Percentiles rank a stretch among this genome's conserved stretches.
Evolutionary conservation across 805 yeast genomes (phyloP).

Genomic region (Cyberlindnera americana): DNA sequence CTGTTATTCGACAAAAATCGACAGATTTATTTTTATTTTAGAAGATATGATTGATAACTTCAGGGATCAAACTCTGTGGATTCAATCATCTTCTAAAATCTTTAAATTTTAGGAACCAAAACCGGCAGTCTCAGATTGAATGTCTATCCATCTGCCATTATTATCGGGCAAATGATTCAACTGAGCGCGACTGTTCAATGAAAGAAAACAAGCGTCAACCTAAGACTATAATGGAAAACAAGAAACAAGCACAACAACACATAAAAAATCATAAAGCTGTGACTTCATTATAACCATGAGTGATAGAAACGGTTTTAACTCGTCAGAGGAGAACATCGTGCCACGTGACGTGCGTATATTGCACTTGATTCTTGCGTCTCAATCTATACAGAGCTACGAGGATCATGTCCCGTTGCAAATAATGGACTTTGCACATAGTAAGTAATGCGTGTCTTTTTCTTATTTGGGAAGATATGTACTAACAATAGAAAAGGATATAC

Average conservation of each 20-base stretch:
- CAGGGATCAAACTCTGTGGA: too few relatives aligned
- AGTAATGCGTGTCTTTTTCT: slow-evolving; percentile 17
- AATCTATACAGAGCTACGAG: slow-evolving; percentile 86
- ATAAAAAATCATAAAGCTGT: neutral
- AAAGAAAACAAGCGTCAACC: too few relatives aligned
- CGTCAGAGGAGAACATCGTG: slow-evolving; percentile 30
- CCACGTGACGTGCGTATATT: slow-evolving; percentile 92
- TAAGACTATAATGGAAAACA: too few relatives aligned
- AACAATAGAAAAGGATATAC: slow-evolving; percentile 58
- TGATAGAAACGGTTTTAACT: slow-evolving; percentile 1
- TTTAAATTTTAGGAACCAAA: too few relatives aligned
- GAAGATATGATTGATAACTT: too few relatives aligned
- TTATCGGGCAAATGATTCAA: too few relatives aligned
- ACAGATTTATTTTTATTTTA: too few relatives aligned
- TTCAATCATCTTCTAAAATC: too few relatives aligned
- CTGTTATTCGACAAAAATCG: too few relatives aligned
- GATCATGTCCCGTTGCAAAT: slow-evolving; percentile 94
- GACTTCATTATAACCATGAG: slow-evolving; percentile 2
- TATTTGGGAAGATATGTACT: neutral
- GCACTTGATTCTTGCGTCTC: slow-evolving; percentile 89
- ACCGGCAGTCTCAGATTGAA: too few relatives aligned
- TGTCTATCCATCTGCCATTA: too few relatives aligned
- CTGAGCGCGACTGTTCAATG: too few relatives aligned
- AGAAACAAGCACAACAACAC: neutral
- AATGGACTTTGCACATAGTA: slow-evolving; percentile 91